phyloP scores from a whole-genome alignment of 1,284 basidiomycete species.

The Chondrostereum purpureum region DNA sequence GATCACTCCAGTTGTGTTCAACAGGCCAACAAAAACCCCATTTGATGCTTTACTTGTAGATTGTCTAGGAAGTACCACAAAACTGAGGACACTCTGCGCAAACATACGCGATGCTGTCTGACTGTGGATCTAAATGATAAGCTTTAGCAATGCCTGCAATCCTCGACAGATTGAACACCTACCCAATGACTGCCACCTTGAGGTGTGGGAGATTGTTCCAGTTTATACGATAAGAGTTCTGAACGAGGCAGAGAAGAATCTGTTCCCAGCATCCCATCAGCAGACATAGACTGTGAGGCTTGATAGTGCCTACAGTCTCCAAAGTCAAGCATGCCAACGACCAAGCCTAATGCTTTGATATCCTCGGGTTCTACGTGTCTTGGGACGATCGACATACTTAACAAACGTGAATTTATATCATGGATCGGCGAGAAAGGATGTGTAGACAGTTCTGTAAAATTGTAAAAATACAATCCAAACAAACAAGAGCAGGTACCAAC shows the following conservation, averaged over 20 bases:
- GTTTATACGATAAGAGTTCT: too few relatives aligned
- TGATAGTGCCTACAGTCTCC: constrained; percentile 44
- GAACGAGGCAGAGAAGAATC: too few relatives aligned
- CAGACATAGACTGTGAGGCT: too few relatives aligned
- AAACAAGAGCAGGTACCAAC: too few relatives aligned
- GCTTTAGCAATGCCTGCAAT: too few relatives aligned
- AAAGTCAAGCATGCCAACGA: constrained; percentile 49
- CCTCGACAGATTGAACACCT: too few relatives aligned
- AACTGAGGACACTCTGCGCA: constrained; percentile 33
- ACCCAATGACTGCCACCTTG: too few relatives aligned
- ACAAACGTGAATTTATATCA: constrained; percentile 17
- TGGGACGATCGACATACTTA: constrained; percentile 17
- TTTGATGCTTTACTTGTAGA: constrained; percentile 18
- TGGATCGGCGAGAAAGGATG: constrained; percentile 22
- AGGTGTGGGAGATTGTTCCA: too few relatives aligned
- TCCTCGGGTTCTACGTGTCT: neutral
- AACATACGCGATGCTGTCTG: constrained; percentile 36
- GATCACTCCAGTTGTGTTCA: constrained; percentile 36
- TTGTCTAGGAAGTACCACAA: constrained; percentile 26
- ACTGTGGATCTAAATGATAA: too few relatives aligned
- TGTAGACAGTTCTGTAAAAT: constrained; percentile 16
- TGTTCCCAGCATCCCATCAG: too few relatives aligned
- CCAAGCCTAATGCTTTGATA: constrained; percentile 33
- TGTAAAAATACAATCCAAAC: too few relatives aligned
- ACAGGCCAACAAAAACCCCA: constrained; percentile 35